Base-by-base conservation (phyloP, 208 protist species). In the Jaenimonas drosophilae region DNA sequence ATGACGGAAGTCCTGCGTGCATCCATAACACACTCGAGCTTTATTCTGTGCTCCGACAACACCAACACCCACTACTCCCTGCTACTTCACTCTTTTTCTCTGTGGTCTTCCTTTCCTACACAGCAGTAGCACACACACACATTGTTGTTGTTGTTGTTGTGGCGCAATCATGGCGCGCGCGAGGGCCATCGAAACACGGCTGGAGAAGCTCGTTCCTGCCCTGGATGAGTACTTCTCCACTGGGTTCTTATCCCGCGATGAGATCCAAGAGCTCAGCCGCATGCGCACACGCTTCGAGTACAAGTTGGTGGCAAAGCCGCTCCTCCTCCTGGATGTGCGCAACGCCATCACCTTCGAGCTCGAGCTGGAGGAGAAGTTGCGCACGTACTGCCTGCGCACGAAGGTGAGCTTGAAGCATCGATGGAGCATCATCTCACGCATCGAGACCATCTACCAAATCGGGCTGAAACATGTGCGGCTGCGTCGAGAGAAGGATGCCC, bases 191-290 rank as follows among this genome's bases (percentile, higher is more conserved):
- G 80, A 93, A 46, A 93, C 85, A 7, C 70, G 85, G 34, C 63
- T 93, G 20, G 80, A 93, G 70, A 87, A 85, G 70, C 67, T 88
- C 25, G 58, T 86, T 20, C 85, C 85, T 3, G 62, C 81, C 20
- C 33, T 90, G 30, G 81, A 93, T 43, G 85, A 93, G 65, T 88
- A 81, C 69, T 93, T 78, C 63, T 72, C 76, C 26, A 69, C 65
- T 47, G 85, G 85, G 29, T 83, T 90, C 46, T 70, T 93, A 21
- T 82, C 71, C 0, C 71, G 66, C 23, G 57, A 70, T 4, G 77
- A 89, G 58, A 73, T 67, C 5, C 55, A 69, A 16, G 64, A 86
- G 36, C 59, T 93, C 5, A 69, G 70, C 30, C 80, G 80, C 23
- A 55, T 76, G 43, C 80, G 85, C 25, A 75, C 74, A 28, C 75